Conservation (phyloP, 169 alveolate genomes). For the Miamiensis avidus region DNA sequence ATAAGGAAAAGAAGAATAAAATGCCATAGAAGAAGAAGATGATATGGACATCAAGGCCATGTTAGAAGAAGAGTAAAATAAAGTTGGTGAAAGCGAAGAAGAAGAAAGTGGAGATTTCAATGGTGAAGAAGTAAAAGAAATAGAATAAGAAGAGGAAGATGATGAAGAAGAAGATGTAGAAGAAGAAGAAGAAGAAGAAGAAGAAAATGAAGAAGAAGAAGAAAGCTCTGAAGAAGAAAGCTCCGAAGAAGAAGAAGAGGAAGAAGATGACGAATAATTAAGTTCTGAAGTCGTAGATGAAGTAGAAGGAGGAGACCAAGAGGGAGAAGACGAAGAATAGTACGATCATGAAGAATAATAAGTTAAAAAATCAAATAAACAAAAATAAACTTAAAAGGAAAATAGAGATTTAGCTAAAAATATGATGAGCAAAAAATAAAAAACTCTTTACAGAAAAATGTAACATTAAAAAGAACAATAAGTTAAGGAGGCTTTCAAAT, state of each 20-base stretch:
- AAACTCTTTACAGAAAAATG: constrained; percentile 66
- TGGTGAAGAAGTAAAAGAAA: constrained; percentile 40
- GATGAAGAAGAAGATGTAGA: constrained; percentile 9
- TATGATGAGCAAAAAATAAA: constrained; percentile 79
- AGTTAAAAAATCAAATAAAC: constrained; percentile 36
- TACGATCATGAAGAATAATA: constrained; percentile 34
- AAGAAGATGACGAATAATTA: constrained; percentile 3
- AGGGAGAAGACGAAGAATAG: constrained; percentile 34
- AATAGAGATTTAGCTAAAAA: constrained; percentile 78
- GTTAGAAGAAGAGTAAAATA: constrained; percentile 9
- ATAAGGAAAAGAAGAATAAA: constrained; percentile 58
- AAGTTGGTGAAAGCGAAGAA: constrained; percentile 53
- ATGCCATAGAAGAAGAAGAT: constrained; percentile 14
- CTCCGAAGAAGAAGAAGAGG: constrained; percentile 3
- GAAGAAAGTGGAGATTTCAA: constrained; percentile 52
- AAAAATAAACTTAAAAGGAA: constrained; percentile 67
- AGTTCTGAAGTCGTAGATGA: constrained; percentile 13
- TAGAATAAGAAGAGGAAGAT: neutral
- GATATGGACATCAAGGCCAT: neutral
- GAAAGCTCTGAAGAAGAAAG: constrained; percentile 5
- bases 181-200: constrained; percentile 1
- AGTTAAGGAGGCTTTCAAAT: constrained; percentile 51
- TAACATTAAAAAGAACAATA: constrained; percentile 61
- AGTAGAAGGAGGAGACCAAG: constrained; percentile 44
- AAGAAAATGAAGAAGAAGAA: constrained; percentile 11